Evolutionary conservation across 148 eudicot species (phyloP).

Genomic region (Nyssa sinensis): DNA sequence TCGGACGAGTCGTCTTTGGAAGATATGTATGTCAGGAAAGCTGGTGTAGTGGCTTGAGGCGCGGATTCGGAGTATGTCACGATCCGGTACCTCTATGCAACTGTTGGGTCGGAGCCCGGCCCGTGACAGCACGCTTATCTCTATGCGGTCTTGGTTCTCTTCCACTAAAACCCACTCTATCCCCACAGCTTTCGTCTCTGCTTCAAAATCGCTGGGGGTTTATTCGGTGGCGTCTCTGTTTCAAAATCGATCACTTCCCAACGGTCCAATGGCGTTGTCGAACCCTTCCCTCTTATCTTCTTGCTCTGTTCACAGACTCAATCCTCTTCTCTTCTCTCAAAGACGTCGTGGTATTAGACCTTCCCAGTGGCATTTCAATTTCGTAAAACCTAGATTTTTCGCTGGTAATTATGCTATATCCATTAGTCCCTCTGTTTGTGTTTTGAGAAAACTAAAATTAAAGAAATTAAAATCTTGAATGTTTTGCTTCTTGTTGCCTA

Average conservation of each 20-base stretch:
- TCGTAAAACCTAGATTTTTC: conserved; percentile 36
- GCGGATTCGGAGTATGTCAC: too few relatives aligned
- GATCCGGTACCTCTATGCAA: too few relatives aligned
- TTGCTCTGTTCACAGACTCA: conserved; percentile 50
- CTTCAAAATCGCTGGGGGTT: neutral
- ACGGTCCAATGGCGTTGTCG: conserved; percentile 52
- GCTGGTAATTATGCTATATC: conserved; percentile 27
- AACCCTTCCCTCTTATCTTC: conserved; percentile 55
- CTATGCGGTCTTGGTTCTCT: too few relatives aligned
- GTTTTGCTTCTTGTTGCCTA: too few relatives aligned
- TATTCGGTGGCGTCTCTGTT: neutral
- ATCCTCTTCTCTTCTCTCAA: conserved; percentile 54
- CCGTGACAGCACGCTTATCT: too few relatives aligned
- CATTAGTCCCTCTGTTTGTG: neutral
- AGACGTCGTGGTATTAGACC: conserved; percentile 40
- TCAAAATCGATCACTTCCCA: neutral
- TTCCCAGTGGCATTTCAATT: conserved; percentile 24
- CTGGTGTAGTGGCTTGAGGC: too few relatives aligned
- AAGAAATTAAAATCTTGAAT: neutral
- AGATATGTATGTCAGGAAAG: too few relatives aligned
- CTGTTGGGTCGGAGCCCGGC: too few relatives aligned
- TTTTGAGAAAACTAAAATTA: neutral
- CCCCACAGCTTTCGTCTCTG: too few relatives aligned
- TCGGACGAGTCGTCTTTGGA: too few relatives aligned
- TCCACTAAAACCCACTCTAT: neutral